Conservation (phyloP, 148 eudicot genomes). For the Camellia granthamiana region DNA sequence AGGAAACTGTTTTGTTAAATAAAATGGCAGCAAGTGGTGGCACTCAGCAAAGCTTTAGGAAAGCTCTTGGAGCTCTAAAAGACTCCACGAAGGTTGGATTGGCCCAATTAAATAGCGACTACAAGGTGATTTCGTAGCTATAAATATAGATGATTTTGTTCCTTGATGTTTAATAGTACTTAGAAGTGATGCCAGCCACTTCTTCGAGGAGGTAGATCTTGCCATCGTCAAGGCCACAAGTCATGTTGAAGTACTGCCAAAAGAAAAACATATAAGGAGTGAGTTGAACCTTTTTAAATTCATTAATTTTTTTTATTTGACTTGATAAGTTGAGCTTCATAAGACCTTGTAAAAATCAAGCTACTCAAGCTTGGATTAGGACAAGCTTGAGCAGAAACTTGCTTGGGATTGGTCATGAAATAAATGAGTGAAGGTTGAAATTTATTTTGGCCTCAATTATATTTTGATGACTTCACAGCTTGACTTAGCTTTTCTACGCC, state of each 20-base stretch:
- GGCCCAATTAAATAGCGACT: conserved; percentile 91
- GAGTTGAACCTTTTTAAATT: conserved; percentile 20
- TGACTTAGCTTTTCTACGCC: too few relatives aligned
- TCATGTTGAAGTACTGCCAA: conserved; percentile 91
- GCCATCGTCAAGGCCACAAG: conserved; percentile 96
- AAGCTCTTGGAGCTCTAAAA: conserved; percentile 90
- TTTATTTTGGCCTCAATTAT: too few relatives aligned
- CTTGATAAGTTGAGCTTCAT: too few relatives aligned
- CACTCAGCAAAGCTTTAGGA: conserved; percentile 34
- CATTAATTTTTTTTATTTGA: too few relatives aligned
- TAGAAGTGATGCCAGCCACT: neutral
- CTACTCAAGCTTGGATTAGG: too few relatives aligned
- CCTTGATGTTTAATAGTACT: neutral
- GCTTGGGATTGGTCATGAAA: too few relatives aligned
- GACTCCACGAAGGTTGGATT: conserved; percentile 94
- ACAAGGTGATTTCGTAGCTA: conserved; percentile 44
- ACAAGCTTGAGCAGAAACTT: too few relatives aligned
- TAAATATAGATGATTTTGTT: neutral
- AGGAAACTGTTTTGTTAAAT: neutral
- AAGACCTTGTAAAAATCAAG: too few relatives aligned
- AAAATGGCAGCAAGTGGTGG: conserved; percentile 20
- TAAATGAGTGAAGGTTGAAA: too few relatives aligned
- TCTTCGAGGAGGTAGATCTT: conserved; percentile 74
- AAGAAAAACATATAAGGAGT: conserved; percentile 93
- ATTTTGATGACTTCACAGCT: too few relatives aligned